Conservation (phyloP, 2,329 filamentous ascomycete species). For the Colletotrichum tanaceti region DNA sequence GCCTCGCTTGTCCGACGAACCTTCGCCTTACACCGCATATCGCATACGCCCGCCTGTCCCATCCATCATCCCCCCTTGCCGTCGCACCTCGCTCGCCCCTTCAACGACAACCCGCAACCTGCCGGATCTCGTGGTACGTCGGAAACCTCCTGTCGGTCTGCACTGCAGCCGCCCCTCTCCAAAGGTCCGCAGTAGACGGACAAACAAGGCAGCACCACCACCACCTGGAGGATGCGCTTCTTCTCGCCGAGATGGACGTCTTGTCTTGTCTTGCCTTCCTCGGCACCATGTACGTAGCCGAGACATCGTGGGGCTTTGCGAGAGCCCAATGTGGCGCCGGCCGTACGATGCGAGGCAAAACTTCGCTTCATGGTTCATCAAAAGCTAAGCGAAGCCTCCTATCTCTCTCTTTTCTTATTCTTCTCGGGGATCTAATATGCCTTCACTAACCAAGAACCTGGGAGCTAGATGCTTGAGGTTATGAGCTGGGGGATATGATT, state of each 20-base stretch:
- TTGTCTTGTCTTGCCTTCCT: neutral
- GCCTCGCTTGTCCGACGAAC: neutral
- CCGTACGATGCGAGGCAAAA: neutral
- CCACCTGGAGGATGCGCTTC: neutral
- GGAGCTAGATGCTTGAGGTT: neutral
- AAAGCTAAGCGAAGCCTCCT: neutral
- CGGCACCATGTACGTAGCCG: neutral
- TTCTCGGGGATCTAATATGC: neutral
- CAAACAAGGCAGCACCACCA: too few species aligned
- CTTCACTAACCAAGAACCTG: neutral
- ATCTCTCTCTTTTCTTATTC: too few species aligned
- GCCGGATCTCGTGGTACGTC: constrained; percentile 19
- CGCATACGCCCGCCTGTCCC: neutral
- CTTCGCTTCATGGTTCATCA: neutral
- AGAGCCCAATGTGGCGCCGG: neutral
- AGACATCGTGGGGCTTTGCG: neutral
- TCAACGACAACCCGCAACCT: neutral
- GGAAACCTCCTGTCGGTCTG: neutral
- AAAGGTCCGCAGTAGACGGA: neutral
- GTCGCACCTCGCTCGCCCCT: neutral
- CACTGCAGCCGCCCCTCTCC: neutral
- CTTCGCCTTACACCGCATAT: neutral
- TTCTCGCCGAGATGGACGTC: neutral
- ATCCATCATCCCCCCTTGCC: too few species aligned
- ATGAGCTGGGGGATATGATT: neutral